Evolutionary conservation across 345 rosid genomes (phyloP).

Genomic region (Kernera saxatilis): DNA sequence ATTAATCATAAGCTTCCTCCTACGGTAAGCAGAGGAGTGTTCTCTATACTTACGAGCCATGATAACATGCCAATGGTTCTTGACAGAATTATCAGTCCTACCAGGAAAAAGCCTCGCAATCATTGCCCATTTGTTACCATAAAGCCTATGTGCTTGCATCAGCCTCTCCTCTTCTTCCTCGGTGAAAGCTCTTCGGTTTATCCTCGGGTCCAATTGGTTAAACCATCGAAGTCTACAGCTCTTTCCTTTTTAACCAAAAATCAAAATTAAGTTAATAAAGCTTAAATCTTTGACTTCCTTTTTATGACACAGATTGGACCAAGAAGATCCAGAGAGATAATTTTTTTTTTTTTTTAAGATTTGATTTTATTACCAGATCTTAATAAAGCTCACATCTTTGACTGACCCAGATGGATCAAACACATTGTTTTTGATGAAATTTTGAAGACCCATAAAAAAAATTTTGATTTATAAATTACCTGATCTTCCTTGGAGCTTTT

Average conservation of each 20-base stretch:
- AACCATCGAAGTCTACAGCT: conserved; percentile 97
- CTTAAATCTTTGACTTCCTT: neutral
- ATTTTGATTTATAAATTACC: conserved; percentile 37
- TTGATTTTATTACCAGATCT: neutral
- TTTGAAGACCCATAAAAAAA: neutral
- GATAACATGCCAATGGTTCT: conserved; percentile 98
- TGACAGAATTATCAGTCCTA: conserved; percentile 96
- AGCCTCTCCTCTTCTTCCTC: conserved; percentile 97
- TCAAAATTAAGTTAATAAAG: neutral
- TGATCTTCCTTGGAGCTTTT: conserved; percentile 91
- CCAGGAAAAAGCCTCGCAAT: conserved; percentile 96
- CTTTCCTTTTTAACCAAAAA: conserved; percentile 50
- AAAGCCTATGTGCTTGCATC: conserved; percentile 87
- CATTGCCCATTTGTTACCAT: conserved; percentile 99
- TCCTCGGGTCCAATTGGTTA: conserved; percentile 94
- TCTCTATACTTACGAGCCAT: conserved; percentile 97
- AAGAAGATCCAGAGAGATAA: neutral
- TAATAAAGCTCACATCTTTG: neutral
- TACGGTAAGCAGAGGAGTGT: conserved; percentile 71
- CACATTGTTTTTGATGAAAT: neutral
- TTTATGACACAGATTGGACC: neutral
- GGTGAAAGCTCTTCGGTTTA: conserved; percentile 77
- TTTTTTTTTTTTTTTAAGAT: neutral
- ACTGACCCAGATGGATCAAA: neutral
- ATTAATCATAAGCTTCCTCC: conserved; percentile 44